These are phyloP conservation scores for Clarkia xantiana DNA, from an alignment of 345 rosid species.

Conservation along the genomic window DNA sequence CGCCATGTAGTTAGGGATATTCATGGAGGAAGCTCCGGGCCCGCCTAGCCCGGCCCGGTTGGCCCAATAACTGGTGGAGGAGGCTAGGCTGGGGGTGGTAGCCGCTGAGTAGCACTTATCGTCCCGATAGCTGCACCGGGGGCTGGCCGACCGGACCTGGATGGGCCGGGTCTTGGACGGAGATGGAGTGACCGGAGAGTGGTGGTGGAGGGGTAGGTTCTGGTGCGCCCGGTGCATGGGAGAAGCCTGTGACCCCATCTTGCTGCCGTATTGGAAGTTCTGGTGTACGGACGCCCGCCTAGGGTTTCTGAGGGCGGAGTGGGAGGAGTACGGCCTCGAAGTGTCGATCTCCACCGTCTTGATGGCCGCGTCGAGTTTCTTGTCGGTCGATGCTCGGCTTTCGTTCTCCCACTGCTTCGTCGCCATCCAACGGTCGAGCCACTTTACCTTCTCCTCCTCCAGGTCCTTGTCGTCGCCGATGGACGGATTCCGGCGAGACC, in stretches of 20 bases:
- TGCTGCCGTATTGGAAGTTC: conserved; percentile 13
- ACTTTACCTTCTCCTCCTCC: conserved; percentile 33
- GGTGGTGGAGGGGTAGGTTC: conserved; percentile 6
- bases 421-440: conserved; percentile 86
- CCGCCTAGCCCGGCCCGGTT: conserved; percentile 19
- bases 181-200: conserved; percentile 43
- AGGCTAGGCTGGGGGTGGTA: conserved; percentile 29
- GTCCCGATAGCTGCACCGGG: conserved; percentile 21
- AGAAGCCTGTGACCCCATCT: conserved; percentile 11
- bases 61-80: conserved; percentile 13
- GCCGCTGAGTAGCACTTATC: conserved; percentile 21
- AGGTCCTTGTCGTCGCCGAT: conserved; percentile 36
- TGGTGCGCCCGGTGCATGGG: conserved; percentile 17
- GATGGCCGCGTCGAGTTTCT: conserved; percentile 22
- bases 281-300: conserved; percentile 10
- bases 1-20: conserved; percentile 70
- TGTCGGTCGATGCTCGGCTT: conserved; percentile 27
- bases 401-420: conserved; percentile 54
- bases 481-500: conserved; percentile 40
- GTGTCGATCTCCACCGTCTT: conserved; percentile 47
- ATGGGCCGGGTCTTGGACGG: conserved; percentile 39
- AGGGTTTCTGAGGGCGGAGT: conserved; percentile 11
- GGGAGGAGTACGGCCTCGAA: conserved; percentile 10
- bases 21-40: conserved; percentile 9
- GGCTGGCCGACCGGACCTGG: conserved; percentile 54